Percentiles rank a stretch among this genome's conserved stretches.
These are phyloP conservation scores for Rhodamnia argentea DNA, from an alignment of 345 rosid species.

Conservation along the genomic window DNA sequence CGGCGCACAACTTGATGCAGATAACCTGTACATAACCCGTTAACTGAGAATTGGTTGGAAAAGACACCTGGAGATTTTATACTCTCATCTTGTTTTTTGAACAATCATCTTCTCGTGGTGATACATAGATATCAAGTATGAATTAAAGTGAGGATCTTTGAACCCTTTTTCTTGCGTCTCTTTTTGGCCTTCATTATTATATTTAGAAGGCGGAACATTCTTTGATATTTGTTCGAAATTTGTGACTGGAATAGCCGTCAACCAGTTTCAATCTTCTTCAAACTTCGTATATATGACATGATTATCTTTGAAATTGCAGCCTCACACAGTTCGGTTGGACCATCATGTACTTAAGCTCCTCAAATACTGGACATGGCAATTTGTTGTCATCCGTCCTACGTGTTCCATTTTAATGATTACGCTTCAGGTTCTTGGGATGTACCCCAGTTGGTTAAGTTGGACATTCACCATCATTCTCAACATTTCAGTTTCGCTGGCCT, in stretches of 20 bases:
- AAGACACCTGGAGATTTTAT: not conserved
- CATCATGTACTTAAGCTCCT: slow-evolving; percentile 61
- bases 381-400: slow-evolving; percentile 72
- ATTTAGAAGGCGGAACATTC: not conserved
- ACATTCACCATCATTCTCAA: slow-evolving; percentile 81
- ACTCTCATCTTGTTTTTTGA: not conserved
- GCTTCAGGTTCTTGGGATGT: slow-evolving; percentile 50
- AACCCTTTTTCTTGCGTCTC: not conserved
- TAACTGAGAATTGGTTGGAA: not conserved
- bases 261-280: not conserved
- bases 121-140: not conserved
- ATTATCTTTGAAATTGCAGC: slow-evolving; percentile 36
- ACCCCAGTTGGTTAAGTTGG: slow-evolving; percentile 97
- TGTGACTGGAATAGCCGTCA: not conserved
- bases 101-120: not conserved
- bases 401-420: slow-evolving; percentile 80
- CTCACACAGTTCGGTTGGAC: slow-evolving; percentile 60
- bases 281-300: not conserved
- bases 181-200: not conserved
- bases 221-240: not conserved
- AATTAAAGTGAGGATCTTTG: not conserved
- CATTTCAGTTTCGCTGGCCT: slow-evolving; percentile 76
- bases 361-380: slow-evolving; percentile 98
- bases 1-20: not conserved
- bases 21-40: not conserved